Conservation (phyloP, 2,329 filamentous ascomycete species). For the Cercospora beticola region DNA sequence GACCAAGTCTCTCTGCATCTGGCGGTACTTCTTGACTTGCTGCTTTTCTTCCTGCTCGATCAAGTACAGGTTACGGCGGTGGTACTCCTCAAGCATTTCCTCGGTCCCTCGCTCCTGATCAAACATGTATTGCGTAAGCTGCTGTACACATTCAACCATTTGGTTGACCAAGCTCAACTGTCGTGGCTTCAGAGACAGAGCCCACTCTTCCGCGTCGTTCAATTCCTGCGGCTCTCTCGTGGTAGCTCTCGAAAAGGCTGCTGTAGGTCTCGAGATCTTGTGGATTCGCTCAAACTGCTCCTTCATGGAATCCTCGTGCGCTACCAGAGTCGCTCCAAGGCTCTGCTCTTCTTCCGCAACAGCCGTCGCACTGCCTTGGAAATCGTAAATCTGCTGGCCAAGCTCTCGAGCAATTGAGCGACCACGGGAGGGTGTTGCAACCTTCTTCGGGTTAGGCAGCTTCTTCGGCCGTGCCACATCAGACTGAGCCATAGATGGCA, state of each 20-base stretch:
- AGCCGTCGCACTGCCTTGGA: neutral
- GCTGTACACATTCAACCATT: conserved; percentile 44
- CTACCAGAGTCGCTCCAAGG: conserved; percentile 13
- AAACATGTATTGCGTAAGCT: conserved; percentile 48
- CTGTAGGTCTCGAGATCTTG: neutral
- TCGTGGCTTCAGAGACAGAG: conserved; percentile 40
- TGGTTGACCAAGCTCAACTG: conserved; percentile 43
- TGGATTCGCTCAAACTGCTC: neutral
- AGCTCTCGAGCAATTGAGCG: neutral
- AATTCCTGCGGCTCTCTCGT: neutral
- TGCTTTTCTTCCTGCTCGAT: conserved; percentile 44
- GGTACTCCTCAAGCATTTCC: conserved; percentile 48
- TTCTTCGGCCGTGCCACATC: neutral
- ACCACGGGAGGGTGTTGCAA: neutral
- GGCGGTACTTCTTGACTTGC: conserved; percentile 42
- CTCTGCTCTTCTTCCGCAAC: conserved; percentile 9
- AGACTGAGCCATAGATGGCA: neutral
- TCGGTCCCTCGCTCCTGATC: conserved; percentile 48
- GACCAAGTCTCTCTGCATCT: conserved; percentile 28
- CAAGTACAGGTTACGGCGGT: conserved; percentile 45
- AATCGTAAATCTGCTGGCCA: neutral
- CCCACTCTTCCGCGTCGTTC: conserved; percentile 40
- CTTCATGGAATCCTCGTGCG: neutral
- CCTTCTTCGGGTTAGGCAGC: neutral
- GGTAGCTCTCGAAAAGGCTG: neutral